Percentiles rank a stretch among this genome's conserved stretches.
These are phyloP conservation scores for Cordyceps cicadae DNA, from an alignment of 2,329 filamentous ascomycete genomes.

Conservation along the genomic window DNA sequence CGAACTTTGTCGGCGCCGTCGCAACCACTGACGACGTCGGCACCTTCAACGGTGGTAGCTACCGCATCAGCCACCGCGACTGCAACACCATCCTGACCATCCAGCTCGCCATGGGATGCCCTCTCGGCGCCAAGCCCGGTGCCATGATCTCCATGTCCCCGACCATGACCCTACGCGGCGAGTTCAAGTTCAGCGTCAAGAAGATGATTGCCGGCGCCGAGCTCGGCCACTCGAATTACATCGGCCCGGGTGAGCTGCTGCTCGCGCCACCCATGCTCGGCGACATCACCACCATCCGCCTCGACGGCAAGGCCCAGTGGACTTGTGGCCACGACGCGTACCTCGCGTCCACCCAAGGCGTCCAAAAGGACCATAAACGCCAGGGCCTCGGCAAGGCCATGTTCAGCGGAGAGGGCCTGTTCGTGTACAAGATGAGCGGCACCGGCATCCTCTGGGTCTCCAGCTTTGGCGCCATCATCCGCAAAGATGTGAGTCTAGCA, in stretches of 20 bases:
- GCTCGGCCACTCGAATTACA: constrained; percentile 69
- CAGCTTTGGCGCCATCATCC: constrained; percentile 89
- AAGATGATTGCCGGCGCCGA: constrained; percentile 81
- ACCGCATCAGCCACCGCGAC: constrained; percentile 85
- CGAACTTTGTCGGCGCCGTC: constrained; percentile 54
- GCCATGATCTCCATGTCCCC: constrained; percentile 94
- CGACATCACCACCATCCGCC: constrained; percentile 72
- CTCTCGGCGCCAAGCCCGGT: constrained; percentile 71
- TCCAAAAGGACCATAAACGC: constrained; percentile 78
- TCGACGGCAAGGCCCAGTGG: constrained; percentile 69
- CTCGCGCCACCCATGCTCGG: constrained; percentile 73
- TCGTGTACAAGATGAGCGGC: constrained; percentile 79
- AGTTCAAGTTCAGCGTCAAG: constrained; percentile 79
- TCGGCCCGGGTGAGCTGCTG: constrained; percentile 83
- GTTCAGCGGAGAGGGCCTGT: constrained; percentile 88
- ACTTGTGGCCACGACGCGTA: constrained; percentile 80
- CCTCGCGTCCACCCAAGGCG: constrained; percentile 75
- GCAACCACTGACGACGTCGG: constrained; percentile 74
- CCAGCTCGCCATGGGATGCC: constrained; percentile 83
- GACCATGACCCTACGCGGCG: constrained; percentile 73
- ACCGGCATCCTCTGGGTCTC: constrained; percentile 80
- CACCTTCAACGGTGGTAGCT: constrained; percentile 95
- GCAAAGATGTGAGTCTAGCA: constrained; percentile 68
- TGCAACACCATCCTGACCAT: constrained; percentile 83
- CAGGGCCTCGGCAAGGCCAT: constrained; percentile 84